Percentiles rank a stretch among this genome's conserved stretches.
Conservation (phyloP, 768 basidiomycete species). For the Lactarius vividus region DNA sequence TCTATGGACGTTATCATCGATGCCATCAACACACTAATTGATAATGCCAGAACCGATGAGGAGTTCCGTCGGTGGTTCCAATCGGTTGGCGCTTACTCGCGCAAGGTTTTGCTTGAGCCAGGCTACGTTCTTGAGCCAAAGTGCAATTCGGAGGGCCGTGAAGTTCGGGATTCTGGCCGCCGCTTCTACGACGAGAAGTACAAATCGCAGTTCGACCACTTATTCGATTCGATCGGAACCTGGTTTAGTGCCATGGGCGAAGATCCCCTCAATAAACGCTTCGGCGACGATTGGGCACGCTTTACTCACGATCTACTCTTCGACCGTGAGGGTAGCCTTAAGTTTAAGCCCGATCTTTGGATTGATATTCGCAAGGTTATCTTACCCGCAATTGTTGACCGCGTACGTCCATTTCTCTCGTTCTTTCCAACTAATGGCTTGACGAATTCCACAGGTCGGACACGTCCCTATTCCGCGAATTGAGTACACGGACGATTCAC, state of each 20-base stretch:
- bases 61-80: constrained; percentile 75
- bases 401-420: constrained; percentile 45
- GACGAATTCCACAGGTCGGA: constrained; percentile 46
- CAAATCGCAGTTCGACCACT: constrained; percentile 72
- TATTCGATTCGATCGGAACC: constrained; percentile 65
- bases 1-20: constrained; percentile 68
- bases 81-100: constrained; percentile 57
- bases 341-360: constrained; percentile 90
- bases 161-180: constrained; percentile 68
- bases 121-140: constrained; percentile 84
- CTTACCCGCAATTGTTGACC: constrained; percentile 70
- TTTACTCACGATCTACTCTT: constrained; percentile 85
- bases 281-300: constrained; percentile 80
- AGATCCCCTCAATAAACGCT: constrained; percentile 76
- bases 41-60: constrained; percentile 71
- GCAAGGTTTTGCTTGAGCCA: constrained; percentile 71
- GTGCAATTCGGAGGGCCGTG: constrained; percentile 60
- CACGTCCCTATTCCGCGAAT: constrained; percentile 90
- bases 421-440: not conserved
- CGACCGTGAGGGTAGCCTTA: constrained; percentile 72
- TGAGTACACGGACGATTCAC: constrained; percentile 84
- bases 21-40: constrained; percentile 66
- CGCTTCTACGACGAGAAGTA: constrained; percentile 76
- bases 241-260: constrained; percentile 87
- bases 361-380: constrained; percentile 83